phyloP scores from a whole-genome alignment of 1,139 yeast genomes.

The Arxiozyma heterogenica region DNA sequence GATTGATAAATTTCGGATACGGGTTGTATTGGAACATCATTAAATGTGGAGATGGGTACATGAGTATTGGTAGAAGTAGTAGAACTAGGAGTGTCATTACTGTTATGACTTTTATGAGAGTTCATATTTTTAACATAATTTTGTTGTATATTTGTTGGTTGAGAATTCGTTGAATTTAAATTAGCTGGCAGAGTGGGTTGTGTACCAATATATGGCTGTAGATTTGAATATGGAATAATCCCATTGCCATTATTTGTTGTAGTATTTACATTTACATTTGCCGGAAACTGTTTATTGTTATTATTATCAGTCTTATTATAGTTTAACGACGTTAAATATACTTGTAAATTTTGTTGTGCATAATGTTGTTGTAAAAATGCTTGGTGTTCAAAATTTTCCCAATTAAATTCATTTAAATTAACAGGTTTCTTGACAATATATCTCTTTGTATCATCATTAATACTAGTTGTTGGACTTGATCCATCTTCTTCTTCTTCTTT shows the following conservation, averaged over 20 bases:
- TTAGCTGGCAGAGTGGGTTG: neutral
- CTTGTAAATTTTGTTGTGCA: conserved; percentile 30
- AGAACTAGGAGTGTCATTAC: neutral
- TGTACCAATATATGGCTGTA: neutral
- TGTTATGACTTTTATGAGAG: neutral
- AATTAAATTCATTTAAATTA: conserved; percentile 31
- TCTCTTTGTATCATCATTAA: conserved; percentile 6
- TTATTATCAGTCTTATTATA: conserved; percentile 1
- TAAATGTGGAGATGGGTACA: neutral
- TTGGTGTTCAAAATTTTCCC: conserved; percentile 30
- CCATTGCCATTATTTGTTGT: neutral
- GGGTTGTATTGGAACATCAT: neutral
- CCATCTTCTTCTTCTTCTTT: conserved; percentile 8
- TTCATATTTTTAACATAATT: neutral
- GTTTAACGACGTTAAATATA: conserved; percentile 23
- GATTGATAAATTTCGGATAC: neutral
- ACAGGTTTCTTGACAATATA: conserved; percentile 30
- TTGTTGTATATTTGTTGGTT: neutral
- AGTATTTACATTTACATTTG: neutral
- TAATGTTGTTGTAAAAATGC: conserved; percentile 30
- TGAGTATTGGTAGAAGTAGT: neutral
- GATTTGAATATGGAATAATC: neutral
- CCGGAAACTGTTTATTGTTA: neutral
- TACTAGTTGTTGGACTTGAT: neutral
- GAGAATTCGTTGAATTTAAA: neutral